Evolutionary conservation across 305 asterid genomes (phyloP).

Genomic region (Fraxinus floribunda): DNA sequence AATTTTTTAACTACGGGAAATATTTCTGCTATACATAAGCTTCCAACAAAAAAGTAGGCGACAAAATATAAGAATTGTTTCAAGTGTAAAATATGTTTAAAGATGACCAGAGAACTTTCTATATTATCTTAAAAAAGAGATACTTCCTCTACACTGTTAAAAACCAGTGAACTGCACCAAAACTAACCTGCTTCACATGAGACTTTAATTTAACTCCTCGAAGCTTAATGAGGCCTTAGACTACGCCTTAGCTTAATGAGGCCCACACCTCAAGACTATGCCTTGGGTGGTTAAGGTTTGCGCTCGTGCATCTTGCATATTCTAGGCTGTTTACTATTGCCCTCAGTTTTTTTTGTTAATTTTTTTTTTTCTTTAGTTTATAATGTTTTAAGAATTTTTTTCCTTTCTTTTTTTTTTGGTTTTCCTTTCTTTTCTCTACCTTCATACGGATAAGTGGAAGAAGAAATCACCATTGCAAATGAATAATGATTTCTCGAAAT

Average conservation of each 20-base stretch:
- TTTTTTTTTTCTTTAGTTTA: background rate
- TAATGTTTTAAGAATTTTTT: background rate
- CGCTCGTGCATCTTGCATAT: background rate
- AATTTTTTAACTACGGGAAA: conserved; percentile 6
- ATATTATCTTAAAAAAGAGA: conserved; percentile 1
- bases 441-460: background rate
- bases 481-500: conserved; percentile 28
- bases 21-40: background rate
- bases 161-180: background rate
- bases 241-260: background rate
- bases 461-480: background rate
- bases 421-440: background rate
- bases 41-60: background rate
- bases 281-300: background rate
- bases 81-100: background rate
- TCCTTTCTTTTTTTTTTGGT: background rate
- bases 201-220: background rate
- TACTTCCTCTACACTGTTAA: background rate
- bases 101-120: background rate
- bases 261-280: background rate
- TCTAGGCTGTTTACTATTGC: background rate
- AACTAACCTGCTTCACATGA: background rate
- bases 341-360: background rate
- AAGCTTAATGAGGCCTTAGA: background rate
- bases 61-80: conserved; percentile 5